These are phyloP conservation scores for Myriosclerotinia duriaeana DNA, from an alignment of 2,329 filamentous ascomycete species.

Conservation along the genomic window DNA sequence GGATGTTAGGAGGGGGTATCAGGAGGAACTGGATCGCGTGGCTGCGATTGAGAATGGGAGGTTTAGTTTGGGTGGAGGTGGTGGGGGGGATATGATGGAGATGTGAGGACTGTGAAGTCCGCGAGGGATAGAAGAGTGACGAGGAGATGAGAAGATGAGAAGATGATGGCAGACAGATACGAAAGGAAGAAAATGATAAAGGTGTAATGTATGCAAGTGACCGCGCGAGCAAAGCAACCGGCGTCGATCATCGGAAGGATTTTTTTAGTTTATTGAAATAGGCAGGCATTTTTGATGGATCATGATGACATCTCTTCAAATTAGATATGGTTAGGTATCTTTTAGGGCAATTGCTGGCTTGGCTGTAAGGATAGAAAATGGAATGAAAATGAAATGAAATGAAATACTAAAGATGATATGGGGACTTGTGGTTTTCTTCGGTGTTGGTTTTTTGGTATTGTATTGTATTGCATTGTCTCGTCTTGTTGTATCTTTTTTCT, in stretches of 20 bases:
- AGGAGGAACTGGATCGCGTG: constrained; percentile 83
- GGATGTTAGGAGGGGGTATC: constrained; percentile 85
- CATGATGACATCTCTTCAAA: constrained; percentile 6
- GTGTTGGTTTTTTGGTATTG: no score
- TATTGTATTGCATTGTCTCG: no score
- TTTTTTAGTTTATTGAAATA: constrained; percentile 3
- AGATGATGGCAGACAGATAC: background rate
- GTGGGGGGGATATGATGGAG: constrained; percentile 45
- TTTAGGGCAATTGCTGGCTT: background rate
- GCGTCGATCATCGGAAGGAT: constrained; percentile 10
- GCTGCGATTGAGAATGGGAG: constrained; percentile 85
- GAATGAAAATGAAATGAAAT: background rate
- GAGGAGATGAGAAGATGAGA: no score
- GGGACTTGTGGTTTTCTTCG: no score
- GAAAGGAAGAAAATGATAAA: background rate
- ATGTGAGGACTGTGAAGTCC: constrained; percentile 31
- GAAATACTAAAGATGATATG: no score
- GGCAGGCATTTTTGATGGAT: constrained; percentile 12
- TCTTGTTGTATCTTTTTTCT: no score
- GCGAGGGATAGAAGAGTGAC: no score
- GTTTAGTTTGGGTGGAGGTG: constrained; percentile 67
- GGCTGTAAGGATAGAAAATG: constrained; percentile 5
- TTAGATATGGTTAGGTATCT: constrained; percentile 6
- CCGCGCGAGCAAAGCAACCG: background rate
- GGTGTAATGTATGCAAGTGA: constrained; percentile 5